A percentile compares a stretch with the other conserved stretches of the same genome.
These are phyloP conservation scores for Thalassia testudinum DNA, from an alignment of 116 monocot species.

Conservation along the genomic window DNA sequence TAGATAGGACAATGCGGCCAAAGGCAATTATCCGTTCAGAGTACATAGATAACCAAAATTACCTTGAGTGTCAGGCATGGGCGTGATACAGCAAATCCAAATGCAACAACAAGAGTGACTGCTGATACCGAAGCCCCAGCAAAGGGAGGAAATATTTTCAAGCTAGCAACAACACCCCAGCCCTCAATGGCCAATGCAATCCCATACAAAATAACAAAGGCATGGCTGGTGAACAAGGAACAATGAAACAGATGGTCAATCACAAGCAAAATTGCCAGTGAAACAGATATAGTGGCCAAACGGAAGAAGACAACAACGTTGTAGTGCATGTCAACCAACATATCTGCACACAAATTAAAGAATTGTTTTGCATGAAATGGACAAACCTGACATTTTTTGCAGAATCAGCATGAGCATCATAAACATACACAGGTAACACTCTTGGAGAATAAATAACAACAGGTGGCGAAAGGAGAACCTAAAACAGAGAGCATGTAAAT, in stretches of 20 bases:
- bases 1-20: background rate
- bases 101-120: constrained; percentile 87
- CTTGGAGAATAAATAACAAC: constrained; percentile 99
- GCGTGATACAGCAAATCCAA: constrained; percentile 97
- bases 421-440: constrained; percentile 92
- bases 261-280: background rate
- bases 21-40: too few species aligned
- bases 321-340: background rate
- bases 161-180: constrained; percentile 96
- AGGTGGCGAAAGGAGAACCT: constrained; percentile 98
- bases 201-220: constrained; percentile 77
- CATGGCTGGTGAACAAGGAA: constrained; percentile 32
- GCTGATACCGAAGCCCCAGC: constrained; percentile 96
- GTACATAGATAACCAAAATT: background rate
- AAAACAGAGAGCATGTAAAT: background rate
- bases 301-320: too few species aligned
- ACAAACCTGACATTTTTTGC: constrained; percentile 98
- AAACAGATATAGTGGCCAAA: background rate
- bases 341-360: background rate
- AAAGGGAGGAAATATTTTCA: constrained; percentile 91
- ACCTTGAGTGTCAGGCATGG: constrained; percentile 90
- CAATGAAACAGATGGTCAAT: background rate
- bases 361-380: background rate
- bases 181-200: constrained; percentile 87
- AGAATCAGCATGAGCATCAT: constrained; percentile 99